Percentiles rank a stretch among this genome's conserved stretches.
phyloP scores from a whole-genome alignment of 1,284 basidiomycete genomes.

The Cryptococcus jaspeensis region DNA sequence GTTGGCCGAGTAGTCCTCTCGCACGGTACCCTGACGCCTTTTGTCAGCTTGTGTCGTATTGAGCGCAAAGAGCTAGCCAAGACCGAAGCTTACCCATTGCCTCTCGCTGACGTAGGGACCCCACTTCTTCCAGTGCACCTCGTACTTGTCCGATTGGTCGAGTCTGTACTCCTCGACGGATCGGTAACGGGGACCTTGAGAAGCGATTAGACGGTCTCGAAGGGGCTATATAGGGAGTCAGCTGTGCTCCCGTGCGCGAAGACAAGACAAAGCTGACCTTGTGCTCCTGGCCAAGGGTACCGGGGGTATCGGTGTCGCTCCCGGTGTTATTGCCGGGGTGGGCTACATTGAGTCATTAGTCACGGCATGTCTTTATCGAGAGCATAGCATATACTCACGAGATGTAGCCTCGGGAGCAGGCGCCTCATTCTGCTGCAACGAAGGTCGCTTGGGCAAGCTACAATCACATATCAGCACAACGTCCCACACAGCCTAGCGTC shows the following conservation, averaged over 20 bases:
- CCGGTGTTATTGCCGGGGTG: slow-evolving; percentile 17
- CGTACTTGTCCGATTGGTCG: slow-evolving; percentile 64
- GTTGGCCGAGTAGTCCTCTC: slow-evolving; percentile 94
- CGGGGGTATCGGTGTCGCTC: slow-evolving; percentile 44
- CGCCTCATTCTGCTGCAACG: slow-evolving; percentile 19
- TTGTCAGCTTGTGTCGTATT: neutral
- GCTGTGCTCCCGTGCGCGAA: neutral
- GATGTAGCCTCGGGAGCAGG: slow-evolving; percentile 24
- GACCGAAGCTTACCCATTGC: slow-evolving; percentile 75
- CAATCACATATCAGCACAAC: slow-evolving; percentile 2
- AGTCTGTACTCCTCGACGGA: slow-evolving; percentile 58
- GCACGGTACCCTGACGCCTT: slow-evolving; percentile 77
- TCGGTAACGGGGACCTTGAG: slow-evolving; percentile 46
- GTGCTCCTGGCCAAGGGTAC: slow-evolving; percentile 22
- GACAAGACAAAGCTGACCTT: slow-evolving; percentile 16
- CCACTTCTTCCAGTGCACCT: slow-evolving; percentile 95
- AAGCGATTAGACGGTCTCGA: slow-evolving; percentile 42
- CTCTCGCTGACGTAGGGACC: slow-evolving; percentile 95
- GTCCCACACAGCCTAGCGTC: neutral
- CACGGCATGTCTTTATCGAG: no score
- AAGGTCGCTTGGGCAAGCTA: slow-evolving; percentile 36
- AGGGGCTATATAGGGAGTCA: slow-evolving; percentile 28
- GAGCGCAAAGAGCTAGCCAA: neutral
- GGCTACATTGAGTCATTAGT: slow-evolving; percentile 8
- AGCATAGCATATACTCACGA: slow-evolving; percentile 10